These are phyloP conservation scores for Penicillium samsonianum DNA, from an alignment of 495 filamentous ascomycete genomes.

Conservation along the genomic window DNA sequence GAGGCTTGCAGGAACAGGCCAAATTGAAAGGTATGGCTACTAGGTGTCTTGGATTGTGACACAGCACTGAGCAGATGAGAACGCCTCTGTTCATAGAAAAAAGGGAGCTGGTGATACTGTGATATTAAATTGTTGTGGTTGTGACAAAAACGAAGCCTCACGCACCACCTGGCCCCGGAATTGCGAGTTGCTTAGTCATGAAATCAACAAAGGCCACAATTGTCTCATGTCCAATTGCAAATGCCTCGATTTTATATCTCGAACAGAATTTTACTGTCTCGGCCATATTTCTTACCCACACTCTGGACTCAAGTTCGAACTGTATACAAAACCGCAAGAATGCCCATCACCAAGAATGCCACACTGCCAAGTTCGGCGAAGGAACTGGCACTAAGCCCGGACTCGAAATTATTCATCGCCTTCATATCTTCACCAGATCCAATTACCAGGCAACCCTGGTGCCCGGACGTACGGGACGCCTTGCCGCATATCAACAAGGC, in stretches of 20 bases:
- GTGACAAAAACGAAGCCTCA: too few species aligned
- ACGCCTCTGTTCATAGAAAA: too few species aligned
- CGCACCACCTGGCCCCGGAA: too few species aligned
- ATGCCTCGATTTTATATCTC: not conserved
- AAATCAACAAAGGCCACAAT: not conserved
- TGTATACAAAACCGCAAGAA: conserved; percentile 11
- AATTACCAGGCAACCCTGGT: conserved; percentile 33
- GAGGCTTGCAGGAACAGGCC: too few species aligned
- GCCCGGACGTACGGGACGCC: conserved; percentile 35
- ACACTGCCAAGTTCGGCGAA: conserved; percentile 23
- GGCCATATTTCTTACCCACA: not conserved
- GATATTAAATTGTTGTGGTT: too few species aligned
- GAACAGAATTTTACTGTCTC: not conserved
- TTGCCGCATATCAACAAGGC: conserved; percentile 29
- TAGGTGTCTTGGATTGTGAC: too few species aligned
- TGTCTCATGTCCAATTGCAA: not conserved
- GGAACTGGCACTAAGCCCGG: conserved; percentile 20
- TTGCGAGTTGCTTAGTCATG: not conserved
- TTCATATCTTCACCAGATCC: conserved; percentile 32
- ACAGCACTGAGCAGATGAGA: too few species aligned
- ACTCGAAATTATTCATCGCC: conserved; percentile 29
- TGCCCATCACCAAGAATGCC: conserved; percentile 34
- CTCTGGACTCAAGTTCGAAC: not conserved
- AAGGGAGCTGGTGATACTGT: too few species aligned
- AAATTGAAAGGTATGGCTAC: too few species aligned